Conservation (phyloP, 805 yeast species). For the Candida orba region DNA sequence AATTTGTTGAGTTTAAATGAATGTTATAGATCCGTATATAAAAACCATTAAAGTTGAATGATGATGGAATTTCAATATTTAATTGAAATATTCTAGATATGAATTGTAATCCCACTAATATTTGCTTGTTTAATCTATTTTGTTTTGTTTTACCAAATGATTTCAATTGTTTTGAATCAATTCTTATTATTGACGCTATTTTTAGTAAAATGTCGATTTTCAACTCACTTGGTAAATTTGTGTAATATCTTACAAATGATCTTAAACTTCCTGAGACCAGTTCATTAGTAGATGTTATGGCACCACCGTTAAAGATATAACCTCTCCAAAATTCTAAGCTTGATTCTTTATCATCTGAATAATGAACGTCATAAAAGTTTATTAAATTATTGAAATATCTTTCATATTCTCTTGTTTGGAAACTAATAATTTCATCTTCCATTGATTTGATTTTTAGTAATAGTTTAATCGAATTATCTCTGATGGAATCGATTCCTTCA, state of each 20-base stretch:
- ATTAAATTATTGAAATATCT: conserved; percentile 27
- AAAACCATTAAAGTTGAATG: conserved; percentile 27
- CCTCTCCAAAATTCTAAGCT: conserved; percentile 48
- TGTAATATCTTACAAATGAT: conserved; percentile 28
- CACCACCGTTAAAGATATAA: conserved; percentile 46
- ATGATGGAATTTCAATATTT: conserved; percentile 15
- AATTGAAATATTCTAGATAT: conserved; percentile 16
- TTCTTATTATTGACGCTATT: conserved; percentile 24
- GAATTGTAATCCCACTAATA: conserved; percentile 21
- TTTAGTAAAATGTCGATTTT: conserved; percentile 15
- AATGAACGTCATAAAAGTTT: conserved; percentile 16
- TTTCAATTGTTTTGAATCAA: conserved; percentile 8
- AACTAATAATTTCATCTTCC: conserved; percentile 3
- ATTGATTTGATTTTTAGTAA: conserved; percentile 14
- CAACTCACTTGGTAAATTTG: conserved; percentile 7
- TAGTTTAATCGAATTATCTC: conserved; percentile 36
- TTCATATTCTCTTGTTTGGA: conserved; percentile 9
- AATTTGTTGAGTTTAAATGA: conserved; percentile 42
- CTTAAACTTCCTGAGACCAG: conserved; percentile 38
- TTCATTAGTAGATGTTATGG: conserved; percentile 41
- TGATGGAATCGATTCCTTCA: conserved; percentile 54
- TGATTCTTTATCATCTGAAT: conserved; percentile 7
- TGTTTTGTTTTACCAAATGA: neutral
- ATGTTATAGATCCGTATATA: conserved; percentile 47
- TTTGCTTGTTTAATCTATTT: conserved; percentile 15